Conservation (phyloP, 2,329 filamentous ascomycete genomes). For the Dryadomyces sulphureus region DNA sequence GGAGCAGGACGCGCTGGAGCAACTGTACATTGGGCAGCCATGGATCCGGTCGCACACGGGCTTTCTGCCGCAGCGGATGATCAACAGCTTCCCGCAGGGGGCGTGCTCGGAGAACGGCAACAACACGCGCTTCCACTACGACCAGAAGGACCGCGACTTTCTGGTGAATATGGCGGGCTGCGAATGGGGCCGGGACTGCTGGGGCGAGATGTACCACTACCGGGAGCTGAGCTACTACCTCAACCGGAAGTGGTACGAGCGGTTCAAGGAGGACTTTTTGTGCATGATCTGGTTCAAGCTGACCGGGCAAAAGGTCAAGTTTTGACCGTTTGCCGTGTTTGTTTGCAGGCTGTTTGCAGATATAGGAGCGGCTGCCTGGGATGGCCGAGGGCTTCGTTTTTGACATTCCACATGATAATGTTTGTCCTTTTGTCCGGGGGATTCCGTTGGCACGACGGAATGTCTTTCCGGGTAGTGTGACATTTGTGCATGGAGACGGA, state of each 20-base stretch:
- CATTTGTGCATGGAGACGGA: no score
- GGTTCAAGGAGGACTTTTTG: constrained; percentile 52
- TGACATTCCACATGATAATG: no score
- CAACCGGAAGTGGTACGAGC: constrained; percentile 72
- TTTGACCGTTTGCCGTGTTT: constrained; percentile 20
- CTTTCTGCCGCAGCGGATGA: constrained; percentile 79
- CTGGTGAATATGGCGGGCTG: constrained; percentile 98
- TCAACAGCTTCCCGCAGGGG: constrained; percentile 87
- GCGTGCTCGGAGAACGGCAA: constrained; percentile 70
- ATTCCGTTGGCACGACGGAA: no score
- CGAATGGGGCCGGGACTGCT: constrained; percentile 92
- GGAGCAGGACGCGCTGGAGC: constrained; percentile 88
- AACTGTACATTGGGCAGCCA: constrained; percentile 79
- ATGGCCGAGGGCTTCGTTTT: no score
- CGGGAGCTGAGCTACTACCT: constrained; percentile 81
- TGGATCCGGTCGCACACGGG: constrained; percentile 83
- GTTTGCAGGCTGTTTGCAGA: no score
- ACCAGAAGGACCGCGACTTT: constrained; percentile 75
- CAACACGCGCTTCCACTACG: constrained; percentile 71
- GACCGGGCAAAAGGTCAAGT: constrained; percentile 44
- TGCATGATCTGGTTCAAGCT: constrained; percentile 48
- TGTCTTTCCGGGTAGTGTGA: no score
- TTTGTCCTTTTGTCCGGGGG: no score
- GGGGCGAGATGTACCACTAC: constrained; percentile 95
- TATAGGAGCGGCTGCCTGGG: no score